These are phyloP conservation scores for Heracleum sosnowskyi DNA, from an alignment of 129 eudicot genomes.

Conservation along the genomic window DNA sequence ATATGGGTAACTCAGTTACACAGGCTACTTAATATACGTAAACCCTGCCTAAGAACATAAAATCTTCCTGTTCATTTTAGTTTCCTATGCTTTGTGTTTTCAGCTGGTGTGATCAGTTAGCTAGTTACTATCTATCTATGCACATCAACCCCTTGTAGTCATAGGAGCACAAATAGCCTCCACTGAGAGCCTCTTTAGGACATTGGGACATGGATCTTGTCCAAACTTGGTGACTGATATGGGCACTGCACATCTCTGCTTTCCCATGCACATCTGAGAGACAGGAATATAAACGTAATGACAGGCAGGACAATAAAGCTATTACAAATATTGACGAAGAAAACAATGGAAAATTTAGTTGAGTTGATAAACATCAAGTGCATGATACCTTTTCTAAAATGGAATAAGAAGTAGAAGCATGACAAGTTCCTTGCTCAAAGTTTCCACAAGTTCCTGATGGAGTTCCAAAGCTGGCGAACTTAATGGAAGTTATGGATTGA, in stretches of 20 bases:
- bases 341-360: background rate
- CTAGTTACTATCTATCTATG: background rate
- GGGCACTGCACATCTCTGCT: conserved; percentile 46
- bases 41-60: background rate
- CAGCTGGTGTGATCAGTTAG: background rate
- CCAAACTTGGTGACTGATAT: conserved; percentile 45
- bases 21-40: background rate
- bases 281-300: background rate
- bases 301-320: background rate
- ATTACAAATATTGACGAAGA: background rate
- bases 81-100: background rate
- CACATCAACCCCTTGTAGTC: conserved; percentile 21
- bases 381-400: conserved; percentile 28
- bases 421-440: conserved; percentile 44
- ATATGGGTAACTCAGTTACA: background rate
- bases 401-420: conserved; percentile 30
- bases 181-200: conserved; percentile 43
- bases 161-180: conserved; percentile 42
- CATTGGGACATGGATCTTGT: conserved; percentile 54
- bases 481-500: conserved; percentile 33
- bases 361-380: background rate
- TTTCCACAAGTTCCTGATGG: conserved; percentile 48
- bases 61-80: conserved; percentile 2
- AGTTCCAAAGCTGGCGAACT: conserved; percentile 53
- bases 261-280: conserved; percentile 43